phyloP scores from a whole-genome alignment of 78 protist genomes.

The Tieghemostelium lacteum region DNA sequence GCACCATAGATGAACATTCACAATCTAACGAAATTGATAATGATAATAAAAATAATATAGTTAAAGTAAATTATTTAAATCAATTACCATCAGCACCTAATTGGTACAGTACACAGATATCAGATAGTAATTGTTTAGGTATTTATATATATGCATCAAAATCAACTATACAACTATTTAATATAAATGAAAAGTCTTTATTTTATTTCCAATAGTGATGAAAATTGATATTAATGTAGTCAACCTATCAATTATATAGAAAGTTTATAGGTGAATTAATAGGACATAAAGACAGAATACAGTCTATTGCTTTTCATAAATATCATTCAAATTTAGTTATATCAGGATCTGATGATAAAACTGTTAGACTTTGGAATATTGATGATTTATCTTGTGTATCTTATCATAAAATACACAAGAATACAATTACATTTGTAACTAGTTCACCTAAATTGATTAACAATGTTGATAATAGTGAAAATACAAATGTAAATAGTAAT shows the following conservation, averaged over 20 bases:
- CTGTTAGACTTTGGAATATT: conserved; percentile 60
- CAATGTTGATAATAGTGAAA: too few species aligned
- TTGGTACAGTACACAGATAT: conserved; percentile 48
- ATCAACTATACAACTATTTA: conserved; percentile 11
- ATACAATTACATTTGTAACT: conserved; percentile 18
- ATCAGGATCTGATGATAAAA: conserved; percentile 49
- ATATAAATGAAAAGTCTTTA: conserved; percentile 27
- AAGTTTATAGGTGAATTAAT: conserved; percentile 59
- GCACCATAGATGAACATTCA: too few species aligned
- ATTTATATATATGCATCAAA: conserved; percentile 63
- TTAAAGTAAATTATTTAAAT: conserved; percentile 8
- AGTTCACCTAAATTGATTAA: conserved; percentile 6
- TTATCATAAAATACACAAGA: conserved; percentile 32
- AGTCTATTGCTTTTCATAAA: conserved; percentile 30
- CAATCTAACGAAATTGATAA: too few species aligned
- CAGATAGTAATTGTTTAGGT: conserved; percentile 28
- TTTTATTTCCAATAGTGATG: neutral
- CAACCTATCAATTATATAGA: neutral
- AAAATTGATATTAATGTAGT: neutral
- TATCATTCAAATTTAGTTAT: neutral
- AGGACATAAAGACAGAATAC: conserved; percentile 67
- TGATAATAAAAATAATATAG: too few species aligned
- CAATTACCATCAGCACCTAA: conserved; percentile 51
- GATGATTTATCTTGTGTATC: neutral
- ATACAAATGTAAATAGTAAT: too few species aligned